Base-by-base conservation (phyloP, 331 rosid species). In the Quercus lobata region DNA sequence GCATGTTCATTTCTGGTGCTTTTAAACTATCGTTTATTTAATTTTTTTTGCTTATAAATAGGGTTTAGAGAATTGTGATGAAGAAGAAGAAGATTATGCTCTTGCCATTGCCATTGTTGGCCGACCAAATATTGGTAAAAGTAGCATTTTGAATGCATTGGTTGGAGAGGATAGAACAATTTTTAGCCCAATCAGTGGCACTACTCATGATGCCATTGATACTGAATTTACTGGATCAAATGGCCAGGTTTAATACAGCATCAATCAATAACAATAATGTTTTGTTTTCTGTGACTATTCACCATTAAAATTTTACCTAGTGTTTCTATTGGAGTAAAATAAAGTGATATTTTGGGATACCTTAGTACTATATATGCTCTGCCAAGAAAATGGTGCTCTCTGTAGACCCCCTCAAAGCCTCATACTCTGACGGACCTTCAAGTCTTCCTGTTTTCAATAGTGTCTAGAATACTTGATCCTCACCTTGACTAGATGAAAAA, bases 101-200 rank as follows among this genome's bases (percentile, higher is more conserved):
- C 98, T 97, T 6, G 89, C 98, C 73, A 86, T 95, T 80, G 88
- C 98, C 72, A 93, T 95, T 87, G 99, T 95, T 79, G 99, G 99
- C 46, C 94, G 98, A 83, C 99, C 98, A 76, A 95, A 95, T 93
- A 98, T 95, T 83, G 98, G 99, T 77, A 95, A 95, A 83, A 93
- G 99, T 83, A 93, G 99, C 89, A 93, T 93, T 89, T 89, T 95
- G 88, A 95, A 95, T 80, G 98, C 99, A 30, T 86, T 95, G 83
- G 92, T 95, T 75, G 91, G 97, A 21, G 98, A 95, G 84, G 98
- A 90, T 86, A 86, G 98, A 87, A 90, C 96, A 57, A 95, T 95
- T 82, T 98, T 95, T 78, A 95, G 98, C 87, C 98, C 98, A 35
- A 79, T 95, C 93, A 95, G 99, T 81, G 97, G 99, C 82, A 95